Conservation (phyloP, 805 yeast species). For the fission yeast (Schizosaccharomyces pombe) region DNA sequence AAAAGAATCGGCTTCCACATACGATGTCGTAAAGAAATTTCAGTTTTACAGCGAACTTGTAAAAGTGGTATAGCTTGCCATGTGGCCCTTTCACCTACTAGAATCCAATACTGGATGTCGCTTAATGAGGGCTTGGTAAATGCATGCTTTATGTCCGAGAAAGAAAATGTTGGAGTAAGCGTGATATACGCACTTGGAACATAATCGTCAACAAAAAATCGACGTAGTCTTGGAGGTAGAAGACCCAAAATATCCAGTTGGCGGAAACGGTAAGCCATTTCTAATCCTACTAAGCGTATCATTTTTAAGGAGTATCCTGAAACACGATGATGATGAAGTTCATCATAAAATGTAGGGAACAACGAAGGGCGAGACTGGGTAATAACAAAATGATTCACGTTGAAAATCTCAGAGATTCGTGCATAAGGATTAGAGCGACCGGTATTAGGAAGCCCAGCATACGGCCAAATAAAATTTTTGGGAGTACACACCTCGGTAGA, state of each 20-base stretch:
- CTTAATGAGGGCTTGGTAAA: not conserved
- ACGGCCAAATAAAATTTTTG: constrained; percentile 77
- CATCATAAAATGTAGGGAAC: constrained; percentile 34
- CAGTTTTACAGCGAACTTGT: not conserved
- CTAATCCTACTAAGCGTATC: not conserved
- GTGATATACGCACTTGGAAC: not conserved
- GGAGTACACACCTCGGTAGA: constrained; percentile 23
- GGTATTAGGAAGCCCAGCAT: constrained; percentile 86
- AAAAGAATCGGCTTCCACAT: too few species aligned
- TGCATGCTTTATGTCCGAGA: not conserved
- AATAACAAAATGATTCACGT: constrained; percentile 89
- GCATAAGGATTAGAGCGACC: constrained; percentile 28
- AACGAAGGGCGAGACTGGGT: constrained; percentile 97
- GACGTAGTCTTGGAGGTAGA: not conserved
- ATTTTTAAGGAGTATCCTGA: not conserved
- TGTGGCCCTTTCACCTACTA: not conserved
- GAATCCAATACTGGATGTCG: not conserved
- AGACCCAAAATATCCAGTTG: not conserved
- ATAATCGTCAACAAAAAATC: not conserved
- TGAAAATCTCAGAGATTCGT: constrained; percentile 63
- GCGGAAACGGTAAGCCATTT: not conserved
- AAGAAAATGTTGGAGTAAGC: not conserved
- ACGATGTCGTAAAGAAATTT: not conserved
- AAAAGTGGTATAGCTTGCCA: constrained; percentile 1
- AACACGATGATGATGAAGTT: not conserved